These are phyloP conservation scores for Asterophora parasitica DNA, from an alignment of 768 basidiomycete species.

Conservation along the genomic window DNA sequence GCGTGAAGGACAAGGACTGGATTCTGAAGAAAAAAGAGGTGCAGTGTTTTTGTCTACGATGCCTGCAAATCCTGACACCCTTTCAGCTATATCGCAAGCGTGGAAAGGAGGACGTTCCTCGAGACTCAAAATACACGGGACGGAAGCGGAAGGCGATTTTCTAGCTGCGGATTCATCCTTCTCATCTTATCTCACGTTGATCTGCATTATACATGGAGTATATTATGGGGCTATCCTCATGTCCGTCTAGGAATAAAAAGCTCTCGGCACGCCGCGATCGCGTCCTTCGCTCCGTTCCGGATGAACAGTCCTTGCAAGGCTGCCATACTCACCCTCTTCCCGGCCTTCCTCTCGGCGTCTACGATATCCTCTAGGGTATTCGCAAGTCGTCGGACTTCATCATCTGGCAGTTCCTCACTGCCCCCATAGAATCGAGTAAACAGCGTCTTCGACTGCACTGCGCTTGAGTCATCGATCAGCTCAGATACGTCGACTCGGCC, in stretches of 20 bases:
- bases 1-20: slow-evolving; percentile 80
- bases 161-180: slow-evolving; percentile 33
- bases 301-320: slow-evolving; percentile 95
- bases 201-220: slow-evolving; percentile 8
- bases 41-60: slow-evolving; percentile 13
- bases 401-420: slow-evolving; percentile 30
- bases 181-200: slow-evolving; percentile 12
- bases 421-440: slow-evolving; percentile 83
- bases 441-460: slow-evolving; percentile 70
- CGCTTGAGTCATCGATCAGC: slow-evolving; percentile 81
- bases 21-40: slow-evolving; percentile 97
- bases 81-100: slow-evolving; percentile 73
- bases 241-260: slow-evolving; percentile 32
- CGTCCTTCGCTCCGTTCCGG: slow-evolving; percentile 55
- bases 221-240: slow-evolving; percentile 7
- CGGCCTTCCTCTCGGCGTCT: slow-evolving; percentile 42
- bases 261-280: slow-evolving; percentile 45
- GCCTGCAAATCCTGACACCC: slow-evolving; percentile 6
- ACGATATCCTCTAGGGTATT: slow-evolving; percentile 51
- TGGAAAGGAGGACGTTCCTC: slow-evolving; percentile 81
- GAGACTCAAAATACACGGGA: slow-evolving; percentile 89
- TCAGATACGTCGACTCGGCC: slow-evolving; percentile 89
- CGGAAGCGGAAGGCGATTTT: slow-evolving; percentile 80
- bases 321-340: slow-evolving; percentile 86
- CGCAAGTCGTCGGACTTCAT: slow-evolving; percentile 42